Percentiles rank a stretch among this genome's conserved stretches.
These are phyloP conservation scores for Oryza longistaminata DNA, from an alignment of 176 grass and related monocot species.

Conservation along the genomic window DNA sequence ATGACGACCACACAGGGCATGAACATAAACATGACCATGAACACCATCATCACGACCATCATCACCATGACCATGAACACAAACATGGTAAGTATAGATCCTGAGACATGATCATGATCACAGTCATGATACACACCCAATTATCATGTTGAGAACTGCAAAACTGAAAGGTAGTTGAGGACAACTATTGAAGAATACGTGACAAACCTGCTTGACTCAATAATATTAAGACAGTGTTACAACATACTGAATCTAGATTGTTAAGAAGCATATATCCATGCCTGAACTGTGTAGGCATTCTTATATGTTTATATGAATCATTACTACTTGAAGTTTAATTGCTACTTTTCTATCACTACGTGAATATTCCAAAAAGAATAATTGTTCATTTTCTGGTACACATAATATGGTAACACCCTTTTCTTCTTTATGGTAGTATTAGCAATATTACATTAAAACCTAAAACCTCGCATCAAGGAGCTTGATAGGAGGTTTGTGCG, in stretches of 20 bases:
- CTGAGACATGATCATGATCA: conserved; percentile 20
- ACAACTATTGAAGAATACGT: background rate
- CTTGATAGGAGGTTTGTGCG: background rate
- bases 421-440: background rate
- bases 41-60: conserved; percentile 49
- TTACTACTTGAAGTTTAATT: background rate
- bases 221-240: background rate
- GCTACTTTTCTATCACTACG: background rate
- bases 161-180: background rate
- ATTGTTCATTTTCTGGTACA: background rate
- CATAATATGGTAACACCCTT: background rate
- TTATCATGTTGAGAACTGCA: background rate
- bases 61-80: conserved; percentile 74
- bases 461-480: background rate
- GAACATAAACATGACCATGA: conserved; percentile 45
- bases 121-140: background rate
- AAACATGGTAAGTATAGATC: conserved; percentile 59
- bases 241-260: background rate
- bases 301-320: background rate
- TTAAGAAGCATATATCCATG: conserved; percentile 1
- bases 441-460: background rate
- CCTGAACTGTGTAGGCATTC: background rate
- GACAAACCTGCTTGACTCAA: background rate
- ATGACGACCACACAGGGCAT: conserved; percentile 56
- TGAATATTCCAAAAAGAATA: background rate